A percentile compares a stretch with the other conserved stretches of the same genome.
Evolutionary conservation across 1,139 yeast species (phyloP).

Genomic region (Suhomyces bribrorum): DNA sequence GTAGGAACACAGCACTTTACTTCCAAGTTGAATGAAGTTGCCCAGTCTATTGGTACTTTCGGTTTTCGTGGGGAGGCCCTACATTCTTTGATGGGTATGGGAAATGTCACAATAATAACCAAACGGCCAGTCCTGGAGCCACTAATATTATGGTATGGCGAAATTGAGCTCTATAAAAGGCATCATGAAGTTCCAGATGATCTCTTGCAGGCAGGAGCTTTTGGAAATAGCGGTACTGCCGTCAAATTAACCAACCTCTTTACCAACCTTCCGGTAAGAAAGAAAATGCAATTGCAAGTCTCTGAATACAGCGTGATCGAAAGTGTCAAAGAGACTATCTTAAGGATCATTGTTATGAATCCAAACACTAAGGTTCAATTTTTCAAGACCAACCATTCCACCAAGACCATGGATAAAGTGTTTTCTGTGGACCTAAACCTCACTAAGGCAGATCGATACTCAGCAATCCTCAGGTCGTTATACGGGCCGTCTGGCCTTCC

Average conservation of each 20-base stretch:
- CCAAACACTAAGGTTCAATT: background rate
- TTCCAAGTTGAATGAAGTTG: slow-evolving; percentile 57
- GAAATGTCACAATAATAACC: slow-evolving; percentile 39
- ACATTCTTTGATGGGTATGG: slow-evolving; percentile 51
- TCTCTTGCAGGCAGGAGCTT: background rate
- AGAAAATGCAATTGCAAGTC: slow-evolving; percentile 25
- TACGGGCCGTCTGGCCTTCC: slow-evolving; percentile 21
- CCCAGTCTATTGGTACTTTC: slow-evolving; percentile 60
- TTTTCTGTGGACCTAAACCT: slow-evolving; percentile 1
- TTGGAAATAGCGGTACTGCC: slow-evolving; percentile 48
- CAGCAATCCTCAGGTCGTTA: slow-evolving; percentile 27
- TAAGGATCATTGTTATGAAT: background rate
- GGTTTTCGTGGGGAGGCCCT: slow-evolving; percentile 85
- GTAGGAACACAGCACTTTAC: slow-evolving; percentile 72
- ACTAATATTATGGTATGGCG: slow-evolving; percentile 3
- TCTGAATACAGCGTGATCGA: slow-evolving; percentile 27
- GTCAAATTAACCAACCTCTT: slow-evolving; percentile 53
- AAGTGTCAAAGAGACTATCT: slow-evolving; percentile 10
- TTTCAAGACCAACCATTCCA: background rate
- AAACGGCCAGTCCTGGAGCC: slow-evolving; percentile 12
- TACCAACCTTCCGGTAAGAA: slow-evolving; percentile 59
- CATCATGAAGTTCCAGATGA: background rate
- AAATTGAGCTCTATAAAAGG: background rate
- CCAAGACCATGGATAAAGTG: background rate
- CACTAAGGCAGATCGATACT: background rate